Conservation (phyloP, 140 eudicot species). For the Oenanthe javanica region DNA sequence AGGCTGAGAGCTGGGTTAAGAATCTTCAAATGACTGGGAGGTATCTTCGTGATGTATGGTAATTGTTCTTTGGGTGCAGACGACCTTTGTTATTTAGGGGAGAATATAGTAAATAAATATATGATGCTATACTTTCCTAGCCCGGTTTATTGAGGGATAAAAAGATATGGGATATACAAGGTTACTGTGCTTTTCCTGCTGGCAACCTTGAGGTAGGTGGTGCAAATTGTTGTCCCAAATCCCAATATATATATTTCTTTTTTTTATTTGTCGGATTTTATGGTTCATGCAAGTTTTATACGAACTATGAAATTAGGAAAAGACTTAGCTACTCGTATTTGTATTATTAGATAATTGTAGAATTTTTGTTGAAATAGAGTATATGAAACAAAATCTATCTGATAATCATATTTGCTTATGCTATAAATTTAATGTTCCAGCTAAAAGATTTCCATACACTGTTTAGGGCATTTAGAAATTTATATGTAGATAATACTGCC, state of each 20-base stretch:
- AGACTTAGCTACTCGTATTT: not conserved
- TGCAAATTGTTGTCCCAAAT: not conserved
- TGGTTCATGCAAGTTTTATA: conserved; percentile 6
- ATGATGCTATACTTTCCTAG: not conserved
- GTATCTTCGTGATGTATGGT: conserved; percentile 93
- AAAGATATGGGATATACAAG: not conserved
- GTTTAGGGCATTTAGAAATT: not conserved
- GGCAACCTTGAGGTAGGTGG: not conserved
- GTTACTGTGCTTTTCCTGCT: not conserved
- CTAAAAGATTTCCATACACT: not conserved
- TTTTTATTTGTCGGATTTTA: not conserved
- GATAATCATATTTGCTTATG: not conserved
- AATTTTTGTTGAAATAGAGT: conserved; percentile 1
- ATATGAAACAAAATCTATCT: not conserved
- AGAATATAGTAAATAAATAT: not conserved
- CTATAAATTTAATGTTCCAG: not conserved
- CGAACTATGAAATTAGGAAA: not conserved
- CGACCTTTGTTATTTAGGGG: not conserved
- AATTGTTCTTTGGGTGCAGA: conserved; percentile 11
- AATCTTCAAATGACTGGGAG: conserved; percentile 85
- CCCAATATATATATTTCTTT: not conserved
- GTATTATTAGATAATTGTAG: conserved; percentile 2
- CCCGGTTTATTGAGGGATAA: not conserved
- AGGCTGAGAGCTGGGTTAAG: conserved; percentile 77
- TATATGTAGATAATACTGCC: not conserved